Evolutionary conservation across 768 basidiomycete species (phyloP).

Genomic region (Steccherinum ochraceum): DNA sequence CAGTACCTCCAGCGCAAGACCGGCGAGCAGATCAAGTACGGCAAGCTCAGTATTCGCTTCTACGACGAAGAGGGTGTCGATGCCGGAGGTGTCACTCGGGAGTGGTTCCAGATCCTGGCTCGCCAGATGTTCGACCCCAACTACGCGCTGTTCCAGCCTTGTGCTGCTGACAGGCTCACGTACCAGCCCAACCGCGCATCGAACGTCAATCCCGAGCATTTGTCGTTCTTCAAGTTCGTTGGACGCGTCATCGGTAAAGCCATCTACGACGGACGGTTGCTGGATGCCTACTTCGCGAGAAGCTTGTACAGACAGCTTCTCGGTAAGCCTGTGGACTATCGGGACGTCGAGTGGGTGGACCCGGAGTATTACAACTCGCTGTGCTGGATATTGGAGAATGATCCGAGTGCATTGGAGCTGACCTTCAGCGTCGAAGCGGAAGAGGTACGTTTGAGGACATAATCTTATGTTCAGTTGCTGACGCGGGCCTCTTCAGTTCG

Average conservation of each 20-base stretch:
- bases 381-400: slow-evolving; percentile 98
- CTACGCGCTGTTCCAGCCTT: slow-evolving; percentile 97
- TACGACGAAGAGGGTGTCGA: slow-evolving; percentile 98
- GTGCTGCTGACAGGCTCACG: slow-evolving; percentile 88
- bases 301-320: slow-evolving; percentile 94
- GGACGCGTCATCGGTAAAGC: slow-evolving; percentile 97
- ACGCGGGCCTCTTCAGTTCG: slow-evolving; percentile 73
- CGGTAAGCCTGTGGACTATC: slow-evolving; percentile 90
- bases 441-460: slow-evolving; percentile 61
- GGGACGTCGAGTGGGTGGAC: slow-evolving; percentile 96
- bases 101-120: slow-evolving; percentile 98
- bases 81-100: slow-evolving; percentile 94
- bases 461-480: no score
- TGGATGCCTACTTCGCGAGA: slow-evolving; percentile 97
- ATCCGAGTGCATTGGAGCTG: slow-evolving; percentile 78
- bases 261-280: slow-evolving; percentile 90
- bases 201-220: slow-evolving; percentile 91
- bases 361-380: slow-evolving; percentile 98
- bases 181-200: slow-evolving; percentile 96
- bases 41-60: slow-evolving; percentile 94
- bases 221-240: slow-evolving; percentile 98
- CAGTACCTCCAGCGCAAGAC: slow-evolving; percentile 82
- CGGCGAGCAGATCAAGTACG: slow-evolving; percentile 96
- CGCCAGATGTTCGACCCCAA: slow-evolving; percentile 99
- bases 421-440: slow-evolving; percentile 96